Evolutionary conservation across 805 yeast species (phyloP).

Genomic region (Kurtzmaniella cleridarum): DNA sequence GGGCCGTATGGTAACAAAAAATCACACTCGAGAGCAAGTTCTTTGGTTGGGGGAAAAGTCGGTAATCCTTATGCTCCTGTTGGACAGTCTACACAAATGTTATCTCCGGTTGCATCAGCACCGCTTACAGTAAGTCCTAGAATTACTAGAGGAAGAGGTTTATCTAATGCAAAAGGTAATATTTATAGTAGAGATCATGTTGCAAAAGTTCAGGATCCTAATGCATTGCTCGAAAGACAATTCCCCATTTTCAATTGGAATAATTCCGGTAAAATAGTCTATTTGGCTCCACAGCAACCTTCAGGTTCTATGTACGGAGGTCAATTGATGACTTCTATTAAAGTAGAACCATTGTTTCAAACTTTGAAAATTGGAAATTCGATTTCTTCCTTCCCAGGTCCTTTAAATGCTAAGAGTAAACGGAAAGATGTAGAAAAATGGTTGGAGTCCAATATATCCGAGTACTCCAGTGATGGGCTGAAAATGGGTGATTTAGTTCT

Average conservation of each 20-base stretch:
- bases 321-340: slow-evolving; percentile 9
- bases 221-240: slow-evolving; percentile 52
- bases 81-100: slow-evolving; percentile 6
- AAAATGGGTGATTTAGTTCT: slow-evolving; percentile 19
- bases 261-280: slow-evolving; percentile 21
- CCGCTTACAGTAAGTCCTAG: background rate
- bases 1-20: slow-evolving; percentile 32
- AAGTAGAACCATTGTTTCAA: slow-evolving; percentile 13
- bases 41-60: slow-evolving; percentile 31
- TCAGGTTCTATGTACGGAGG: slow-evolving; percentile 33
- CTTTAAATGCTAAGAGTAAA: slow-evolving; percentile 54
- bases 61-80: slow-evolving; percentile 41
- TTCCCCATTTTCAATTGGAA: slow-evolving; percentile 74
- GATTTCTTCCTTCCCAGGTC: slow-evolving; percentile 56
- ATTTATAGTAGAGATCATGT: slow-evolving; percentile 13
- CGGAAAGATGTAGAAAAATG: slow-evolving; percentile 68
- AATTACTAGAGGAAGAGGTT: slow-evolving; percentile 18
- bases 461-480: slow-evolving; percentile 6
- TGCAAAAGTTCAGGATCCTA: slow-evolving; percentile 42
- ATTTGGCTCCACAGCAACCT: slow-evolving; percentile 21
- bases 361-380: slow-evolving; percentile 18
- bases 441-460: slow-evolving; percentile 24
- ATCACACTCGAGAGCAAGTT: slow-evolving; percentile 35
- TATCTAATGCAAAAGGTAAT: slow-evolving; percentile 15
- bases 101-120: background rate